phyloP scores from a whole-genome alignment of 257 asterid species.

The Solanum phureja region DNA sequence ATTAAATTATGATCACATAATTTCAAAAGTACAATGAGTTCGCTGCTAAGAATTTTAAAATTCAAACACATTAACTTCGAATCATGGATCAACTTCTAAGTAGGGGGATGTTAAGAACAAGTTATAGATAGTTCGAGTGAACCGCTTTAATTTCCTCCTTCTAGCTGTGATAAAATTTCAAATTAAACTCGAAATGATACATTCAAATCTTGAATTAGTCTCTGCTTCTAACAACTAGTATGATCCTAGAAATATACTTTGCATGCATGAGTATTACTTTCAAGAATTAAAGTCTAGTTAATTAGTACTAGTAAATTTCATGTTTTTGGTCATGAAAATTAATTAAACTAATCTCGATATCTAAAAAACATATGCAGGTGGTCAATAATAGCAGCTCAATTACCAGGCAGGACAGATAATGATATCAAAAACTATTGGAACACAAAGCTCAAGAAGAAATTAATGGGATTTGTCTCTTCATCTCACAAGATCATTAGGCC shows the following conservation, averaged over 20 bases:
- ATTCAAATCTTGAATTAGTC: background rate
- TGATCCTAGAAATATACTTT: background rate
- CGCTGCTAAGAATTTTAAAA: background rate
- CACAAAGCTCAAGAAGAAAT: slow-evolving; percentile 80
- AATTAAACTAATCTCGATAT: no score
- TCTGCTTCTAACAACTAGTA: background rate
- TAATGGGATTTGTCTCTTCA: slow-evolving; percentile 14
- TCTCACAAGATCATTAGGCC: slow-evolving; percentile 9
- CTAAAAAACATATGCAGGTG: slow-evolving; percentile 20
- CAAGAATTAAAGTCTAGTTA: background rate
- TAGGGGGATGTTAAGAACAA: background rate
- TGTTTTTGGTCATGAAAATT: background rate
- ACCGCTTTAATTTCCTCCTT: background rate
- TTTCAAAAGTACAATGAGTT: background rate
- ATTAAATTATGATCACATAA: background rate
- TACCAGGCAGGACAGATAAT: slow-evolving; percentile 82
- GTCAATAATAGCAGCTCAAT: slow-evolving; percentile 74
- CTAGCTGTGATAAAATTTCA: background rate
- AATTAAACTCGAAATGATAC: background rate
- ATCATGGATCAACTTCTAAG: background rate
- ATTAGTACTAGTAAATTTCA: background rate
- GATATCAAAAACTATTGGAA: slow-evolving; percentile 91
- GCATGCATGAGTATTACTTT: background rate
- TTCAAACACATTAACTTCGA: background rate
- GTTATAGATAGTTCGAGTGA: background rate